Base-by-base conservation (phyloP, 129 eudicot genomes). In the Pseudognaphalium luteoalbum region DNA sequence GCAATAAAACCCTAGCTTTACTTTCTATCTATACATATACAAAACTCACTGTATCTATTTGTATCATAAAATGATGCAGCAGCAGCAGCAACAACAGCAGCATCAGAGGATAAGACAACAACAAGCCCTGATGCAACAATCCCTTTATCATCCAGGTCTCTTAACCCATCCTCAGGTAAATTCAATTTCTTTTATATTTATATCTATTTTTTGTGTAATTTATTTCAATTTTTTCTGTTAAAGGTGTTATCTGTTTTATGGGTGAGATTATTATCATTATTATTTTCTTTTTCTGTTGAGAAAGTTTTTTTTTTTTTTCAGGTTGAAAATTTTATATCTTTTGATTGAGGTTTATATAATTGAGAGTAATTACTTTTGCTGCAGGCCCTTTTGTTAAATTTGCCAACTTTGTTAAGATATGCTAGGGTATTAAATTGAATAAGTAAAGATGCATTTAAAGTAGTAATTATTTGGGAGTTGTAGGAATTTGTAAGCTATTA, bases 91-190 rank as follows among this genome's bases (percentile, higher is more conserved):
- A 75, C 87, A 83, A 1, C 84, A n/a, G n/a, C n/a, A 80, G 68
- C 89, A 82, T 51, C 84, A 86, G 77, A 87, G 88, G 81, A 64
- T 83, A 79, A 74, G 82, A 77, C 91, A 87, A 29, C 91, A 87
- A 73, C 88, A 87, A 87, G 85, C 88, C 20, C 44, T 87, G 77
- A 87, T 87, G 87, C 92, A 87, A 68, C 92, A 85, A 82, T 76
- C 88, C 29, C 83, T 93, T 56, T 93, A 90, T 76, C 98, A 93
- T 74, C 96, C 98, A 56, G 98, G 89, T 67, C 94, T 90, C 52
- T 56, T 85, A 47, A 83, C 88, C 17, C 81, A 85, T 76, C 91
- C 88, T 21, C 91, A 87, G 91, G 91, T 87, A 63, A 28, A 12
- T 47, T 25, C 52, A 1, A 1, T 21, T 61, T 21, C 25, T 5